Conservation (phyloP, 441 rosid genomes). For the Jatropha multifida region DNA sequence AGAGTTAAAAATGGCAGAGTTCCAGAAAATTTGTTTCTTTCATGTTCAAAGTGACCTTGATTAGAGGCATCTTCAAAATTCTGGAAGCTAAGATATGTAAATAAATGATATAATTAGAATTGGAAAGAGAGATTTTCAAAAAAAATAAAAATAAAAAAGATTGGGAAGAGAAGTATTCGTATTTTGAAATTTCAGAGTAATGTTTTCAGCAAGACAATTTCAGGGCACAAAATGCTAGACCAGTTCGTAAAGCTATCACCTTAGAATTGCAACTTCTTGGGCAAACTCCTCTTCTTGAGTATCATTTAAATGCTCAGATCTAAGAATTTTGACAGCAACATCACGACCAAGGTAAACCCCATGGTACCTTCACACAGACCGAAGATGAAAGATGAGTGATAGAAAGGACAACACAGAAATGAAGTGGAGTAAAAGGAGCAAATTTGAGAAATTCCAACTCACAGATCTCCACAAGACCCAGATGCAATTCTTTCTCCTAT, state of each 20-base stretch:
- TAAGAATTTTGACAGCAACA: constrained; percentile 70
- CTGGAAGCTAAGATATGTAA: constrained; percentile 9
- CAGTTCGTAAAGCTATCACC: constrained; percentile 35
- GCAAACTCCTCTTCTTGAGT: constrained; percentile 58
- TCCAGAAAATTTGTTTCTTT: background rate
- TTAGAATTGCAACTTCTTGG: constrained; percentile 70
- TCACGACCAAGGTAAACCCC: constrained; percentile 70
- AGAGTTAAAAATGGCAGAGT: background rate
- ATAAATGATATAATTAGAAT: background rate
- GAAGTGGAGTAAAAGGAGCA: constrained; percentile 15
- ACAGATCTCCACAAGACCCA: constrained; percentile 83
- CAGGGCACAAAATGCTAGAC: background rate
- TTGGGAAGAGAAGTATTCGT: background rate
- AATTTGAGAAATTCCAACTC: constrained; percentile 31
- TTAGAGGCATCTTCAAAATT: background rate
- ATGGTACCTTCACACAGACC: constrained; percentile 43
- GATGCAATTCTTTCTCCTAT: constrained; percentile 65
- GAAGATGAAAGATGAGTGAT: constrained; percentile 18
- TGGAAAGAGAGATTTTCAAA: background rate
- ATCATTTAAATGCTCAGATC: constrained; percentile 59
- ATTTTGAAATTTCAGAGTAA: background rate
- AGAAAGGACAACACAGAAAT: constrained; percentile 7
- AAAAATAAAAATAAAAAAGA: background rate
- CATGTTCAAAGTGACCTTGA: background rate
- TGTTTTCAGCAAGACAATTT: background rate